Percentiles rank a stretch among this genome's conserved stretches.
Evolutionary conservation across 2,329 filamentous ascomycete genomes (phyloP).

Genomic region (Beauveria varroae): DNA sequence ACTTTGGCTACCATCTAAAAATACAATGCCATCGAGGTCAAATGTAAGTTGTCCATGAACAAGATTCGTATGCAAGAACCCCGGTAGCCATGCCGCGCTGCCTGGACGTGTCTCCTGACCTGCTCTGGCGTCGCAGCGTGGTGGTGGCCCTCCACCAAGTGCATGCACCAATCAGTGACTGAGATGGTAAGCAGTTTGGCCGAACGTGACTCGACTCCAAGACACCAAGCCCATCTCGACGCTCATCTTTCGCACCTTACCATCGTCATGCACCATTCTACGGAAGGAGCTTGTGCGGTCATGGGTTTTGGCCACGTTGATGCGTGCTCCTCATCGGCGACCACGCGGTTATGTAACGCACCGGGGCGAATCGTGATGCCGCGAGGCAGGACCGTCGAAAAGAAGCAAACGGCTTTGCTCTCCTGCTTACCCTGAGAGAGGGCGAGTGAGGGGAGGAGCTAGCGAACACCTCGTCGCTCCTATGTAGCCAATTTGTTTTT

Average conservation of each 20-base stretch:
- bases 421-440: not conserved
- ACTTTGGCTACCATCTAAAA: slow-evolving; percentile 7
- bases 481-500: not conserved
- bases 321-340: slow-evolving; percentile 9
- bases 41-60: not conserved
- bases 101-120: slow-evolving; percentile 8
- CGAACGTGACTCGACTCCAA: slow-evolving; percentile 30
- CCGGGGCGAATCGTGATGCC: slow-evolving; percentile 8
- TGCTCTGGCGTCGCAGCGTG: slow-evolving; percentile 10
- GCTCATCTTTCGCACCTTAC: slow-evolving; percentile 4
- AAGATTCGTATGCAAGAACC: not conserved
- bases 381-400: not conserved
- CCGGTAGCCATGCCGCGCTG: not conserved
- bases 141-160: slow-evolving; percentile 14
- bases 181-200: slow-evolving; percentile 19
- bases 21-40: slow-evolving; percentile 2
- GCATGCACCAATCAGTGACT: slow-evolving; percentile 14
- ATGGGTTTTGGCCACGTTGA: slow-evolving; percentile 17
- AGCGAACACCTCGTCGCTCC: not conserved
- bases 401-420: not conserved
- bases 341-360: slow-evolving; percentile 26
- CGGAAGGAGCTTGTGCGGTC: slow-evolving; percentile 19
- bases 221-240: slow-evolving; percentile 27
- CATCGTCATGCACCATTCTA: slow-evolving; percentile 18
- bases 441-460: not conserved